Evolutionary conservation across 2,329 filamentous ascomycete genomes (phyloP), one percentile per base, ranked within the genome.

Genomic region (Fusarium devonianum): DNA sequence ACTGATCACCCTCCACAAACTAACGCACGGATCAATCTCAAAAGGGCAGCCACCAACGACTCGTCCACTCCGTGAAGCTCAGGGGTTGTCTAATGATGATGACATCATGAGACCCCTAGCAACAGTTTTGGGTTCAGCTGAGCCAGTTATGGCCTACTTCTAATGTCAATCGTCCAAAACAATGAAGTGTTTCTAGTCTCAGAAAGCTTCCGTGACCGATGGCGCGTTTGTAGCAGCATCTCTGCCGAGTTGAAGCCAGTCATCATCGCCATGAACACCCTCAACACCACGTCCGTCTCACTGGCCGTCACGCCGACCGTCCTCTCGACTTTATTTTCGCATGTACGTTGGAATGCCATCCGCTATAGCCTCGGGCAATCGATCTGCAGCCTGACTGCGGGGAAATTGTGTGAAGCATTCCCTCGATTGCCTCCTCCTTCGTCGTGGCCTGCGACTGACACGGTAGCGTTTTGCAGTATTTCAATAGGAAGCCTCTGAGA

Each of bases 261-360:
- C 28, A 38, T 34, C 57, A 81, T 80, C 28, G 40, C 35, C 57
- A 81, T 80, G 78, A 77, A 76, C 51, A 68, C 68, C 45, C 82
- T 94, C 65, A 92, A 90, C 73, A 95, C 92, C 13, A 81, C 93
- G 28, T 86, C 89, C 11, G 87, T 97, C 52, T 85, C 87, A 48
- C 82, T 90, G 58, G 92, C 92, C 38, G 88, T 97, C 44, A 91
- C 92, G 56, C 93, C 94, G 10, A 92, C 89, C 4, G 89, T 96
- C 35, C 81, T 97, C 46, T 87, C 89, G 60, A 97, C 93, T 11
- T 86, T 93, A 56, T 78, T 97, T 63, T 87, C 87, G 49, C 94
- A 97, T 79, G 90, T 92, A 80, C 63, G 86, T 70, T 13, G 14
- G 25, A 19, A 23, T 39, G 21, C 16, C 32, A 36, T 36, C 21